phyloP scores from a whole-genome alignment of 202 grass and related monocot species.

The Eragrostis tef region DNA sequence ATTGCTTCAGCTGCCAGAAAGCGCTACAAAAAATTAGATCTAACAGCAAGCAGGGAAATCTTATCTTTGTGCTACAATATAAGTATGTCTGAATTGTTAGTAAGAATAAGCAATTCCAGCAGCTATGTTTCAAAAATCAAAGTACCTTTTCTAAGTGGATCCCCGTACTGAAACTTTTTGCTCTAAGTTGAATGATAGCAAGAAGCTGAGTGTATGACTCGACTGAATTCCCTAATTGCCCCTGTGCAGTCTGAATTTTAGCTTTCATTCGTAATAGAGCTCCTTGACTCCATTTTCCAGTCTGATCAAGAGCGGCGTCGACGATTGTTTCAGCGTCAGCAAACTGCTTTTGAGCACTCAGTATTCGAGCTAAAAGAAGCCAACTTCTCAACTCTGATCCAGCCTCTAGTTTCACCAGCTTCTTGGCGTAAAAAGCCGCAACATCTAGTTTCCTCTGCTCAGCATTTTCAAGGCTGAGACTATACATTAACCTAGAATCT shows the following conservation, averaged over 20 bases:
- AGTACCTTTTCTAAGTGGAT: conserved; percentile 68
- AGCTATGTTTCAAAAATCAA: conserved; percentile 21
- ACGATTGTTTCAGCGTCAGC: conserved; percentile 68
- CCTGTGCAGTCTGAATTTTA: conserved; percentile 79
- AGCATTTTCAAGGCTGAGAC: conserved; percentile 82
- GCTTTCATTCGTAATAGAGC: conserved; percentile 75
- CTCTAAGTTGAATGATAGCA: conserved; percentile 76
- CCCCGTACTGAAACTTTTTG: conserved; percentile 65
- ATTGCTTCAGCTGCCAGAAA: background rate
- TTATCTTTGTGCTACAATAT: conserved; percentile 21
- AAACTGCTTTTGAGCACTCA: conserved; percentile 83
- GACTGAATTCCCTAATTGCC: conserved; percentile 64
- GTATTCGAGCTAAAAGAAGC: conserved; percentile 91
- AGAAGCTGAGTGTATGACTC: conserved; percentile 88
- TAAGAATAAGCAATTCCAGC: conserved; percentile 26
- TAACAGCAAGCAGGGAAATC: conserved; percentile 28
- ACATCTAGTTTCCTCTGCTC: conserved; percentile 92
- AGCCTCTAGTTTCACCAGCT: conserved; percentile 73
- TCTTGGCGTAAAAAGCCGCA: conserved; percentile 78
- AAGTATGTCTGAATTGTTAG: conserved; percentile 15
- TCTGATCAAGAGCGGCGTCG: conserved; percentile 81
- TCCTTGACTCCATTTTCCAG: conserved; percentile 84
- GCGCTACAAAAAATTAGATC: conserved; percentile 11
- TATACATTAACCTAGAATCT: conserved; percentile 67
- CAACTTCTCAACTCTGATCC: conserved; percentile 80